Percentiles rank a stretch among this genome's conserved stretches.
phyloP scores from a whole-genome alignment of 2,329 filamentous ascomycete species.

The Thielaviopsis ethacetica region DNA sequence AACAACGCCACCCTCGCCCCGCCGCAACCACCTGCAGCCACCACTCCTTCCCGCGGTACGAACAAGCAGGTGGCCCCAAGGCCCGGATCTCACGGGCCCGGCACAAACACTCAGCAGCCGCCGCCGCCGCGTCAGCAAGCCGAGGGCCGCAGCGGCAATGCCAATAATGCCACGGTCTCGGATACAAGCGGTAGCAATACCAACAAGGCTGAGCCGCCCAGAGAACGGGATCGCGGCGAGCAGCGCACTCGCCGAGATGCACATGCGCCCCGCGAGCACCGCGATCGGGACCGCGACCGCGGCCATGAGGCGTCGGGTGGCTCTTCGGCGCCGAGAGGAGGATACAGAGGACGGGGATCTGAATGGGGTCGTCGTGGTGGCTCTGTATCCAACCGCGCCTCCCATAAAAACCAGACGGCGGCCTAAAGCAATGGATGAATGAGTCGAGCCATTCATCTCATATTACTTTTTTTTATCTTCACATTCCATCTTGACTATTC shows the following conservation, averaged over 20 bases:
- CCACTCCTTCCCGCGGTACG: neutral
- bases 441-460: too few species aligned
- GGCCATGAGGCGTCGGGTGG: neutral
- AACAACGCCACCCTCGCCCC: neutral
- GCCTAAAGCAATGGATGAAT: neutral
- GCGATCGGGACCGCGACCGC: neutral
- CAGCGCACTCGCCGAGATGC: neutral
- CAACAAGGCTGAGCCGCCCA: neutral
- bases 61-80: neutral
- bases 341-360: conserved; percentile 6
- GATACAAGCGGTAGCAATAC: neutral
- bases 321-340: conserved; percentile 1
- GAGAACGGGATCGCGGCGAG: neutral
- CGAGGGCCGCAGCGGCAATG: neutral
- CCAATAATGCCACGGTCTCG: neutral
- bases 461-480: neutral
- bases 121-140: neutral
- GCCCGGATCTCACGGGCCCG: neutral
- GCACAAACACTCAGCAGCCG: neutral
- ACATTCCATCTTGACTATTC: neutral
- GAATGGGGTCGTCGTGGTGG: conserved; percentile 9
- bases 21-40: too few species aligned
- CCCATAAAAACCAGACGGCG: neutral
- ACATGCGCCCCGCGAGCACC: neutral
- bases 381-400: neutral